phyloP scores from a whole-genome alignment of 768 basidiomycete species.

The Boletales sp. region DNA sequence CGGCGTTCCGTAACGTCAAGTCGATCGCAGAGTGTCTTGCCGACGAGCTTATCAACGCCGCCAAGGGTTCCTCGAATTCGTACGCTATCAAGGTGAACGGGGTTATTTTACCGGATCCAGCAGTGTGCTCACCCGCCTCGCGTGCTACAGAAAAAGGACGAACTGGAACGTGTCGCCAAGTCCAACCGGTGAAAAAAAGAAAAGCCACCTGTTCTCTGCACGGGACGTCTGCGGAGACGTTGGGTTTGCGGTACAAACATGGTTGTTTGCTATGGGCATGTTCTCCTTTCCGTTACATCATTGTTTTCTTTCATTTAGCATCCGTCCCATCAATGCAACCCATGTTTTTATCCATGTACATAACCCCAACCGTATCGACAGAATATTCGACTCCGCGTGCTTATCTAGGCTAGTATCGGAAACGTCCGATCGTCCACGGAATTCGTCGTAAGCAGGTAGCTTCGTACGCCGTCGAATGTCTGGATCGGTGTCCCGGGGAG shows the following conservation, averaged over 20 bases:
- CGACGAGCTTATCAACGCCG: slow-evolving; percentile 99
- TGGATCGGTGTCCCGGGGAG: neutral
- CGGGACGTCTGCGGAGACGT: slow-evolving; percentile 1
- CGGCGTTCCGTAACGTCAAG: slow-evolving; percentile 99
- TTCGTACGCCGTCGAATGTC: neutral
- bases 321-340: slow-evolving; percentile 22
- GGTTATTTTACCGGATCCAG: neutral
- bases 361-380: slow-evolving; percentile 5
- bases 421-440: neutral
- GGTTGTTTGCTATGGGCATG: slow-evolving; percentile 22
- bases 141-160: slow-evolving; percentile 85
- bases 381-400: neutral
- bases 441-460: no score
- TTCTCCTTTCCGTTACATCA: slow-evolving; percentile 2
- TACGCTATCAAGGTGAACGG: slow-evolving; percentile 92
- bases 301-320: slow-evolving; percentile 8
- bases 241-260: slow-evolving; percentile 16
- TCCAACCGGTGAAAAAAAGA: slow-evolving; percentile 86
- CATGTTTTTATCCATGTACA: slow-evolving; percentile 23
- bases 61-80: slow-evolving; percentile 99
- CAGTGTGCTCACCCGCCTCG: neutral
- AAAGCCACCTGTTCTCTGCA: neutral
- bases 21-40: slow-evolving; percentile 98
- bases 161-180: slow-evolving; percentile 99
- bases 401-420: neutral